Conservation (phyloP, 2,329 filamentous ascomycete species). For the Aspergillus ustus region DNA sequence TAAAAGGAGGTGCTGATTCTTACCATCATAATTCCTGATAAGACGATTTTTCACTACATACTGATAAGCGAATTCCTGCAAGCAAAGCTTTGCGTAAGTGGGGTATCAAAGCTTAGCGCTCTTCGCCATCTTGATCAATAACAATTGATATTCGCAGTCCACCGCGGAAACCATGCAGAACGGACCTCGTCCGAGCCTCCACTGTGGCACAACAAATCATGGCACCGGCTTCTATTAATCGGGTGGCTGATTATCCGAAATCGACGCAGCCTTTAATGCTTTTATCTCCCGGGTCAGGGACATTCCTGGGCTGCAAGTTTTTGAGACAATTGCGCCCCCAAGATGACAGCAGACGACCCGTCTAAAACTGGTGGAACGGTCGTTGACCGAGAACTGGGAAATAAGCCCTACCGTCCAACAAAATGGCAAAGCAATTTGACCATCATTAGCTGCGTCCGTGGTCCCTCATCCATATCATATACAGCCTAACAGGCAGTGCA, state of each 20-base stretch:
- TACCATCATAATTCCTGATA: background rate
- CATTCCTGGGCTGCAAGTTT: background rate
- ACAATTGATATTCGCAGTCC: background rate
- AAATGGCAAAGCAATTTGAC: conserved; percentile 36
- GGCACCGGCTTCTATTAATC: background rate
- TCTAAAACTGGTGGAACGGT: conserved; percentile 1
- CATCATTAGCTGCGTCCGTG: conserved; percentile 35
- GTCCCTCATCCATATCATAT: background rate
- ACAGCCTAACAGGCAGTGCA: background rate
- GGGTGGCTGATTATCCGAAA: background rate
- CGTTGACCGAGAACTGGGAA: conserved; percentile 8
- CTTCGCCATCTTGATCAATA: background rate
- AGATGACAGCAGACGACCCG: background rate
- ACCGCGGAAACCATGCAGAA: background rate
- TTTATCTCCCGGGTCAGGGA: background rate
- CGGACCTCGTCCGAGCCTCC: background rate
- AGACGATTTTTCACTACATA: background rate
- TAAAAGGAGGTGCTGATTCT: background rate
- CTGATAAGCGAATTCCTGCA: background rate
- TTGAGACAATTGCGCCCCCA: background rate
- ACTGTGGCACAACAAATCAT: conserved; percentile 4
- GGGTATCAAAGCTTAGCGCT: conserved; percentile 9
- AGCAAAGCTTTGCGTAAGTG: conserved; percentile 5
- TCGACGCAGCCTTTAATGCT: background rate
- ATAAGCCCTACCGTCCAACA: conserved; percentile 25